A percentile compares a stretch with the other conserved stretches of the same genome.
These are phyloP conservation scores for Melocanna baccifera DNA, from an alignment of 176 grass and related monocot species.

Conservation along the genomic window DNA sequence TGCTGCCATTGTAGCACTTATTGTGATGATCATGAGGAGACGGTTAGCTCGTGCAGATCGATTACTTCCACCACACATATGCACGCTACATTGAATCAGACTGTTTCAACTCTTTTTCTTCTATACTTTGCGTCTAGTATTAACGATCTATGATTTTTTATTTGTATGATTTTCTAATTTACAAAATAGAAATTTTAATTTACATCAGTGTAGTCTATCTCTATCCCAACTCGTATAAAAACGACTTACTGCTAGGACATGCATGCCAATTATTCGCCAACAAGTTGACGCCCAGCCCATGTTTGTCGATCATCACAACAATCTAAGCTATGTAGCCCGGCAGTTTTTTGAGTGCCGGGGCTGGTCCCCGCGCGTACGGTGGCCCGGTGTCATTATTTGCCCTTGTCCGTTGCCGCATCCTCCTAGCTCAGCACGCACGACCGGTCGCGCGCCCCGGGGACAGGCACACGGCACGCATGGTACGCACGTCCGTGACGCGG, in stretches of 20 bases:
- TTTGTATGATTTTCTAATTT: too few relatives aligned
- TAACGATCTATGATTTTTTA: too few relatives aligned
- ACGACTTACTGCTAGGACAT: conserved; percentile 2
- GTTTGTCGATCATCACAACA: conserved; percentile 4
- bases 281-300: conserved; percentile 5
- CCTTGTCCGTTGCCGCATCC: neutral
- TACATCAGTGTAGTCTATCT: too few relatives aligned
- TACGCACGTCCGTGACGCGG: conserved; percentile 33
- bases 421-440: conserved; percentile 9
- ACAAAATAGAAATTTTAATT: too few relatives aligned
- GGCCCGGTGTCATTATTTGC: neutral
- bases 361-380: conserved; percentile 2
- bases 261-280: conserved; percentile 1
- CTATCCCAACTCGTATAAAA: neutral
- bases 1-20: too few relatives aligned
- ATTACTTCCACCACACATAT: too few relatives aligned
- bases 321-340: neutral
- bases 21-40: too few relatives aligned
- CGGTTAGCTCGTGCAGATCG: too few relatives aligned
- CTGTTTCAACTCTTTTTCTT: too few relatives aligned
- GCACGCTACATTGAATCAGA: too few relatives aligned
- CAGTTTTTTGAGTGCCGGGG: neutral
- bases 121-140: too few relatives aligned
- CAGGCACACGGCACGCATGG: conserved; percentile 43
- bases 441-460: conserved; percentile 14